phyloP scores from a whole-genome alignment of 108 stramenopile species.

The Chaetoceros muelleri region DNA sequence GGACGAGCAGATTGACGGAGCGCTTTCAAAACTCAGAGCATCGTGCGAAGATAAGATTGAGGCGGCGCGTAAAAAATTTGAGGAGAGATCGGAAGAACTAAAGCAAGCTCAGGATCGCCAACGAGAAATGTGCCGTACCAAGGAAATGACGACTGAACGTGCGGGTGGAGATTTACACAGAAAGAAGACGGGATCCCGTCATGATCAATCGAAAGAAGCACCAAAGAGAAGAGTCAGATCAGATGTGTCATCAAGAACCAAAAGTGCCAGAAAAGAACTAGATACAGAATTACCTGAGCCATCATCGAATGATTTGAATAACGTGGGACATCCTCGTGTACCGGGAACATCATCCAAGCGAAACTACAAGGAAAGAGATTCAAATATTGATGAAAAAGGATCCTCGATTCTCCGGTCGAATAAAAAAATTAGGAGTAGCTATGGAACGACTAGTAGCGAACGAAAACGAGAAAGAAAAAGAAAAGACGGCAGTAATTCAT shows the following conservation, averaged over 20 bases:
- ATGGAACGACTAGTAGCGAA: no score
- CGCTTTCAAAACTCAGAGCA: neutral
- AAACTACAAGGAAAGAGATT: no score
- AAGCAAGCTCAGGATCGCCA: neutral
- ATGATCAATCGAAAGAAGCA: neutral
- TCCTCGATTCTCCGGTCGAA: neutral
- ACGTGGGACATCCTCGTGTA: no score
- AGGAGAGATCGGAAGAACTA: neutral
- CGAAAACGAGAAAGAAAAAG: no score
- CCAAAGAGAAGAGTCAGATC: neutral
- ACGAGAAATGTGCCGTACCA: neutral
- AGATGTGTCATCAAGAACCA: neutral
- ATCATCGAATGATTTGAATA: no score
- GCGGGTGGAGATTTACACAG: neutral
- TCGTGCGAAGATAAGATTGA: neutral
- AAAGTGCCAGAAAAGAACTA: neutral
- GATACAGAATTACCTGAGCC: neutral
- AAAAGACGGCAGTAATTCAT: no score
- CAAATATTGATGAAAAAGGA: neutral
- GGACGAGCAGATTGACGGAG: neutral
- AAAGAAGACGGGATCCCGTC: neutral
- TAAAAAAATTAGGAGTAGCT: no score
- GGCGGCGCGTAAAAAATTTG: neutral
- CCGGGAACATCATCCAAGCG: no score
- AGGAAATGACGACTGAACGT: neutral